Percentiles rank a stretch among this genome's conserved stretches.
Evolutionary conservation across 495 filamentous ascomycete genomes (phyloP).

Genomic region (Neurospora pannonica): DNA sequence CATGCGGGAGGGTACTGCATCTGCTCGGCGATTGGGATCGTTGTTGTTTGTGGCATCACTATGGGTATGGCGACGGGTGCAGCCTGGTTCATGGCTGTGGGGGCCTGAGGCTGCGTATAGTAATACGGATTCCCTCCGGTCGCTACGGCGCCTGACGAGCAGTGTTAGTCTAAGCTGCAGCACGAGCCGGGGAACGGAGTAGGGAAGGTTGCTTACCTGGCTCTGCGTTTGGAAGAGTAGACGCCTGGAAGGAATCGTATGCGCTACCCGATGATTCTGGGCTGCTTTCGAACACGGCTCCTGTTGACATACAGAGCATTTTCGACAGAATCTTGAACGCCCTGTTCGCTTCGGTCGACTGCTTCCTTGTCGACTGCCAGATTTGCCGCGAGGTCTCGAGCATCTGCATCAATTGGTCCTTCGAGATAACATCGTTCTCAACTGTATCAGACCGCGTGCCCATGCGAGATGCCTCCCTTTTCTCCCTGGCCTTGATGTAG

Average conservation of each 20-base stretch:
- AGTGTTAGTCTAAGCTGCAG: background rate
- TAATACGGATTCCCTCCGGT: background rate
- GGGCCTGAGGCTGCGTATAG: background rate
- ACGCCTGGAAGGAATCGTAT: background rate
- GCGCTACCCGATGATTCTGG: conserved; percentile 7
- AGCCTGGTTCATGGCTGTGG: background rate
- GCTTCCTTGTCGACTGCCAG: conserved; percentile 11
- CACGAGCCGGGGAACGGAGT: background rate
- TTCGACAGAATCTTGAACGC: conserved; percentile 21
- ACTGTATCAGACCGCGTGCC: background rate
- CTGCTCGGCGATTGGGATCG: background rate
- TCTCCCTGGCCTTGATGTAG: conserved; percentile 10
- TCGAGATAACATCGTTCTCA: conserved; percentile 8
- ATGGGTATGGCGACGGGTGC: background rate
- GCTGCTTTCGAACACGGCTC: conserved; percentile 6
- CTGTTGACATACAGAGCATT: conserved; percentile 19
- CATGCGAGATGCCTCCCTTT: background rate
- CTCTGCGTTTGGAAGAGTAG: background rate
- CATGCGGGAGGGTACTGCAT: background rate
- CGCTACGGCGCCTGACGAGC: background rate
- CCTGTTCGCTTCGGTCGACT: conserved; percentile 15
- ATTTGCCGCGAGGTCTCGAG: conserved; percentile 16
- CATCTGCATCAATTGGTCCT: conserved; percentile 16
- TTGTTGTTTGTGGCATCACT: background rate
- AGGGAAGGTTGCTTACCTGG: background rate